Percentiles rank a stretch among this genome's conserved stretches.
phyloP scores from a whole-genome alignment of 805 yeast genomes.

The Torulaspora microellipsoides region DNA sequence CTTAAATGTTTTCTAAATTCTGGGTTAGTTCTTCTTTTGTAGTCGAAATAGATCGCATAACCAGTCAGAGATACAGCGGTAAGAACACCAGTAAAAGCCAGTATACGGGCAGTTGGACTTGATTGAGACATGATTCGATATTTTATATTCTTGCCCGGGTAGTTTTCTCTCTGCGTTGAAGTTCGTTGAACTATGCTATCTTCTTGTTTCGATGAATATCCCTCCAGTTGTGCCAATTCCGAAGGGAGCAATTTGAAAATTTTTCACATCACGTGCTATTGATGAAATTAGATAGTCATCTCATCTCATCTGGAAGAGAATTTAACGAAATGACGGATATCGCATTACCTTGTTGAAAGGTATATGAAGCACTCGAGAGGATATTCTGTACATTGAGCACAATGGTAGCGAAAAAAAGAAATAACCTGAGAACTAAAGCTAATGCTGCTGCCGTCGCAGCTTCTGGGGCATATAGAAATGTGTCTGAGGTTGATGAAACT shows the following conservation, averaged over 20 bases:
- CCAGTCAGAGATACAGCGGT: slow-evolving; percentile 57
- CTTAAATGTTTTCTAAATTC: slow-evolving; percentile 76
- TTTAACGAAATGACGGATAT: too few relatives aligned
- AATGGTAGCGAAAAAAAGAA: slow-evolving; percentile 46
- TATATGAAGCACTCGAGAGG: background rate
- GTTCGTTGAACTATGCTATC: background rate
- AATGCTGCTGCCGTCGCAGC: slow-evolving; percentile 25
- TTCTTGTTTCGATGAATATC: too few relatives aligned
- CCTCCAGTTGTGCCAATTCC: too few relatives aligned
- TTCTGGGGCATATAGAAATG: background rate
- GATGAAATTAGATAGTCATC: background rate
- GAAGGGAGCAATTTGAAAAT: slow-evolving; percentile 1
- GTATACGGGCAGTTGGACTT: slow-evolving; percentile 17
- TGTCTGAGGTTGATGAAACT: slow-evolving; percentile 7
- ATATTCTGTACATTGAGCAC: background rate
- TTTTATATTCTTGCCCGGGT: too few relatives aligned
- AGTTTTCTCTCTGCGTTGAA: too few relatives aligned
- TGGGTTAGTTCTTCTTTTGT: slow-evolving; percentile 76
- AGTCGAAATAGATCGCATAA: slow-evolving; percentile 87
- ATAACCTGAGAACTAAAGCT: slow-evolving; percentile 41
- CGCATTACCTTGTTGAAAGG: too few relatives aligned
- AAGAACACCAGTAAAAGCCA: slow-evolving; percentile 38
- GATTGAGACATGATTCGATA: slow-evolving; percentile 21
- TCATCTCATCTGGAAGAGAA: slow-evolving; percentile 4
- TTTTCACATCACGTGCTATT: slow-evolving; percentile 12